These are phyloP conservation scores for Cladophialophora psammophila DNA, from an alignment of 2,329 filamentous ascomycete genomes.

Conservation along the genomic window DNA sequence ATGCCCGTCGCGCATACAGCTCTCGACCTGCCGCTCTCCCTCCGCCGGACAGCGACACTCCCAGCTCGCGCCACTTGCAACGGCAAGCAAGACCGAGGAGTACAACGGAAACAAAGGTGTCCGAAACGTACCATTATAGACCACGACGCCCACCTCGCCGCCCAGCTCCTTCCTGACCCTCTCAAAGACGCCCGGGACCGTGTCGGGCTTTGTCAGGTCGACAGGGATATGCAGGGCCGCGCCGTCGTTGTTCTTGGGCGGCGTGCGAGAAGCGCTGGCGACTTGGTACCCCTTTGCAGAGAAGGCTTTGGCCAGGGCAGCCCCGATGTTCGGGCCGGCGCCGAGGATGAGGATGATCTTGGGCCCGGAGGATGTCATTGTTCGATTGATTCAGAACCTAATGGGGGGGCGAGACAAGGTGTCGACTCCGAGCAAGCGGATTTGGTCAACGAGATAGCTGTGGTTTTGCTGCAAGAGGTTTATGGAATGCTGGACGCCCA, in stretches of 20 bases:
- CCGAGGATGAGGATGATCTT: slow-evolving; percentile 51
- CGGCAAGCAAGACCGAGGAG: neutral
- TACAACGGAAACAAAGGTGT: neutral
- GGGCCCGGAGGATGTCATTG: neutral
- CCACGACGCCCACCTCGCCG: slow-evolving; percentile 53
- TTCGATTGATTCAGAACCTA: no score
- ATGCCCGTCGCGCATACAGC: neutral
- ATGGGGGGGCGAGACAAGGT: no score
- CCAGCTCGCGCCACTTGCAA: neutral
- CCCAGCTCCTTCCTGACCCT: slow-evolving; percentile 48
- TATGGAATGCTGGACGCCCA: no score
- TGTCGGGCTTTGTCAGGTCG: slow-evolving; percentile 47
- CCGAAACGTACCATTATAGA: slow-evolving; percentile 47
- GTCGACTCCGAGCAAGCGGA: no score
- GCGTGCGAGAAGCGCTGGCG: slow-evolving; percentile 46
- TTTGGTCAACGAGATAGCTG: neutral
- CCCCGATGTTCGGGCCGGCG: slow-evolving; percentile 53
- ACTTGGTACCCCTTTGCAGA: slow-evolving; percentile 54
- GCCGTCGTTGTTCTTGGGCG: neutral
- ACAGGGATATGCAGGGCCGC: slow-evolving; percentile 42
- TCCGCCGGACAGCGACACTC: neutral
- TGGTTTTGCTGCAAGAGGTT: no score
- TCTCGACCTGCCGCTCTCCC: neutral
- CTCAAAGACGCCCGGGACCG: slow-evolving; percentile 48
- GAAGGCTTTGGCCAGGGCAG: slow-evolving; percentile 49